Conservation (phyloP, 179 eudicot species). For the Corrigiola litoralis region DNA sequence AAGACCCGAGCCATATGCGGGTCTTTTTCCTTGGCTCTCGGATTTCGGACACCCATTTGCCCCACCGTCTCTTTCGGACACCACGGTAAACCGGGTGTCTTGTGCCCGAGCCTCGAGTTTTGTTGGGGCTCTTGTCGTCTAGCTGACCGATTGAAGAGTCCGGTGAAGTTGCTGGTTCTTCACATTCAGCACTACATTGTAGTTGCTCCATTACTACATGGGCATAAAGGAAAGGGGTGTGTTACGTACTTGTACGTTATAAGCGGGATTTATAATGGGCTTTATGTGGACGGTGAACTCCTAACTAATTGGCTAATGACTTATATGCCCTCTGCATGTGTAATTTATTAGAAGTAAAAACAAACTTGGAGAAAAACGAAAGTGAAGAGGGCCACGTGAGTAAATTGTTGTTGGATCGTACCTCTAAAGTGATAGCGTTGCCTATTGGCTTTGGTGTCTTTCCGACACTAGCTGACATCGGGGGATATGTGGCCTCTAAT, state of each 20-base stretch:
- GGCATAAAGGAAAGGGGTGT: not conserved
- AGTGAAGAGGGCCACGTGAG: too few species aligned
- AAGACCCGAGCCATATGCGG: slow-evolving; percentile 68
- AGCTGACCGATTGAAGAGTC: slow-evolving; percentile 12
- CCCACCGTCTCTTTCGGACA: slow-evolving; percentile 58
- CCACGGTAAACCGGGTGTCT: slow-evolving; percentile 60
- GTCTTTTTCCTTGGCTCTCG: slow-evolving; percentile 56
- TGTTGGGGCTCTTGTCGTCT: not conserved
- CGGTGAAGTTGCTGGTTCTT: slow-evolving; percentile 15
- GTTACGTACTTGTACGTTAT: not conserved
- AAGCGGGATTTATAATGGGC: not conserved
- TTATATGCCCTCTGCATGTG: too few species aligned
- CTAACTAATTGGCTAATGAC: too few species aligned
- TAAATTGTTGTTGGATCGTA: too few species aligned
- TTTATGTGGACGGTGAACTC: not conserved
- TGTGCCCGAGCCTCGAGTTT: slow-evolving; percentile 17
- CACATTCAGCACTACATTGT: slow-evolving; percentile 18
- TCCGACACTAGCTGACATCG: too few species aligned
- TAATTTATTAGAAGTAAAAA: too few species aligned
- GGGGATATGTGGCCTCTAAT: too few species aligned
- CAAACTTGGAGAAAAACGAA: too few species aligned
- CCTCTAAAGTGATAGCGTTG: too few species aligned
- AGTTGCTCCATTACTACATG: slow-evolving; percentile 32
- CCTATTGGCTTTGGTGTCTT: too few species aligned
- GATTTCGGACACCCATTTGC: slow-evolving; percentile 75